Evolutionary conservation across 163 green algal genomes (phyloP).

Genomic region (Volvox carteri): DNA sequence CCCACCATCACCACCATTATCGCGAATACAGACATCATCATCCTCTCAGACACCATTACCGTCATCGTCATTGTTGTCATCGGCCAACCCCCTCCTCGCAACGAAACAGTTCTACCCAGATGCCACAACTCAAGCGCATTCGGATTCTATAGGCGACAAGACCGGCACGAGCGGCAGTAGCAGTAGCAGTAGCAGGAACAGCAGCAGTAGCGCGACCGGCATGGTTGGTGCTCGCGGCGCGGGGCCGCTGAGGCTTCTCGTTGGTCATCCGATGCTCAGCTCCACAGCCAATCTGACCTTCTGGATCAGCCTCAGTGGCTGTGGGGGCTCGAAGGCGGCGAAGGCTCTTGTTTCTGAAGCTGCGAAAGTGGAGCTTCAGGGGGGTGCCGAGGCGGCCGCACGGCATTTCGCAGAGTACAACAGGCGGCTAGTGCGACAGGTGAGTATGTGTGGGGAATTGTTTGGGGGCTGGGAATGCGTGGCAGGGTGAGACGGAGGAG

Average conservation of each 20-base stretch:
- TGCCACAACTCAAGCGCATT: too few species aligned
- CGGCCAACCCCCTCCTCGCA: too few species aligned
- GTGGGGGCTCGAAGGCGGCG: conserved; percentile 51
- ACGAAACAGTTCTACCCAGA: too few species aligned
- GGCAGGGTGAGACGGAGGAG: not conserved
- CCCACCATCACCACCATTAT: too few species aligned
- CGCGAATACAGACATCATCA: too few species aligned
- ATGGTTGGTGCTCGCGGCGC: not conserved
- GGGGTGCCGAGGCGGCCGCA: conserved; percentile 37
- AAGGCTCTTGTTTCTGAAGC: conserved; percentile 59
- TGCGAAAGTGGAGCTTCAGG: conserved; percentile 10
- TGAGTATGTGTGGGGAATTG: too few species aligned
- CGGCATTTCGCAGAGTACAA: conserved; percentile 66
- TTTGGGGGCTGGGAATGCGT: too few species aligned
- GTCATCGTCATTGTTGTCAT: too few species aligned
- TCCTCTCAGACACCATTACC: too few species aligned
- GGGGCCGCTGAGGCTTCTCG: conserved; percentile 32
- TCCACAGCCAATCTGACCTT: conserved; percentile 79
- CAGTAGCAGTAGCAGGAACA: conserved; percentile 1
- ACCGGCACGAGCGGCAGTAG: too few species aligned
- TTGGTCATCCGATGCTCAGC: conserved; percentile 58
- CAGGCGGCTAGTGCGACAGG: conserved; percentile 58
- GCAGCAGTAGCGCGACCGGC: not conserved
- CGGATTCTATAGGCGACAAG: too few species aligned
- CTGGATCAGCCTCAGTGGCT: conserved; percentile 79